Conservation (phyloP, 208 protist species). For the Lotmaria passim region DNA sequence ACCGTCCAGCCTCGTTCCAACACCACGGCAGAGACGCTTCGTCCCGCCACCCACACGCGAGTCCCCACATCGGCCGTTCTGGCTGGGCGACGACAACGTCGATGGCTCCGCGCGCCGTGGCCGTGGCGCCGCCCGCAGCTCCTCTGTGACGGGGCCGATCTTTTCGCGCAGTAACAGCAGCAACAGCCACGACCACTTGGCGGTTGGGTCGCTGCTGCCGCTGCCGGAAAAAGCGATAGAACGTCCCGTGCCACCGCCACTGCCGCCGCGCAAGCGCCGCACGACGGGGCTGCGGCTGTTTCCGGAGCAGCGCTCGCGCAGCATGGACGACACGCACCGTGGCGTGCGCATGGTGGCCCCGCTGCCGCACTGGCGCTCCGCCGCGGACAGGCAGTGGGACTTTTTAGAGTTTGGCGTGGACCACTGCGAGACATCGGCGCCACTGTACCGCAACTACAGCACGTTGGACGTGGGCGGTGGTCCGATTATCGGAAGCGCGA, state of each 20-base stretch:
- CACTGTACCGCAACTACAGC: slow-evolving; percentile 55
- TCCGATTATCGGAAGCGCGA: not conserved
- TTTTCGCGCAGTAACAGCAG: slow-evolving; percentile 24
- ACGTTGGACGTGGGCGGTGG: slow-evolving; percentile 35
- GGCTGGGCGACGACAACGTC: slow-evolving; percentile 19
- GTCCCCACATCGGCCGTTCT: slow-evolving; percentile 25
- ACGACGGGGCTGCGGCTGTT: slow-evolving; percentile 55
- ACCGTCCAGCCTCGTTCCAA: not conserved
- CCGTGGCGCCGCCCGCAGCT: not conserved
- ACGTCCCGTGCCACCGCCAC: slow-evolving; percentile 51
- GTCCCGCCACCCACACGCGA: slow-evolving; percentile 30
- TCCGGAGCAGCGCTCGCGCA: slow-evolving; percentile 40
- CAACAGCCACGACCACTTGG: slow-evolving; percentile 46
- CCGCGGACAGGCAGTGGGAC: slow-evolving; percentile 49
- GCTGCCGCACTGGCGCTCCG: slow-evolving; percentile 60
- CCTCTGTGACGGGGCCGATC: not conserved
- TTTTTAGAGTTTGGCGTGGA: slow-evolving; percentile 50
- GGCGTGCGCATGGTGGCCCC: slow-evolving; percentile 73
- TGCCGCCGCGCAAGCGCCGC: slow-evolving; percentile 48
- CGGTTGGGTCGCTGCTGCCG: slow-evolving; percentile 53
- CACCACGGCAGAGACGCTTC: slow-evolving; percentile 43
- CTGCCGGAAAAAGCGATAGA: slow-evolving; percentile 43
- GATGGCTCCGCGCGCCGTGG: not conserved
- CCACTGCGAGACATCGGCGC: slow-evolving; percentile 11
- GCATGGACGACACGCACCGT: slow-evolving; percentile 36